Evolutionary conservation across 345 rosid genomes (phyloP).

Genomic region (Brassica cretica): DNA sequence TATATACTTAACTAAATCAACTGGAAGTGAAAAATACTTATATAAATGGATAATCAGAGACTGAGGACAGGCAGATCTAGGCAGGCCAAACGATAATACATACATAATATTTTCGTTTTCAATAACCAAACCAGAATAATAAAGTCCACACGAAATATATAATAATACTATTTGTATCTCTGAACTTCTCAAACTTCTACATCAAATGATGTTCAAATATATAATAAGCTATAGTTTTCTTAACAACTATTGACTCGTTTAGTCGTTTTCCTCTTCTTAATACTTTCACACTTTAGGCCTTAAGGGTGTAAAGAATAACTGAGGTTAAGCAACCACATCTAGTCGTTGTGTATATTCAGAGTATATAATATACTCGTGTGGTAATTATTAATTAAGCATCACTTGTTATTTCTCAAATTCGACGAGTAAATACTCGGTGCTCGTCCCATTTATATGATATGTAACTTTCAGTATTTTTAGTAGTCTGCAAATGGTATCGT

Average conservation of each 20-base stretch:
- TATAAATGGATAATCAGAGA: conserved; percentile 9
- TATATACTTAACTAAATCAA: conserved; percentile 6
- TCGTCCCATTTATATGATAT: not conserved
- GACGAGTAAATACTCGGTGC: not conserved
- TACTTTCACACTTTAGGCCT: not conserved
- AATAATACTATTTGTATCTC: conserved; percentile 4
- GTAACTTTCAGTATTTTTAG: not conserved
- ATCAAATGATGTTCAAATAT: conserved; percentile 12
- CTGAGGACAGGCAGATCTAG: conserved; percentile 33
- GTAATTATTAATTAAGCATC: not conserved
- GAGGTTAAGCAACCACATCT: conserved; percentile 14
- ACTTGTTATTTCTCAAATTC: not conserved
- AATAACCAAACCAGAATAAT: conserved; percentile 35
- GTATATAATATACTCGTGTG: not conserved
- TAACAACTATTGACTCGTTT: not conserved
- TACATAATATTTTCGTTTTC: conserved; percentile 21
- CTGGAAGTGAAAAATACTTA: not conserved
- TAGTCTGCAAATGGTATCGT: not conserved
- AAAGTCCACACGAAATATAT: conserved; percentile 31
- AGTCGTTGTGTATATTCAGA: not conserved
- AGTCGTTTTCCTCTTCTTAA: not conserved
- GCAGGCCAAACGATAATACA: conserved; percentile 24
- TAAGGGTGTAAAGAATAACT: not conserved
- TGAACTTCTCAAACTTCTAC: conserved; percentile 32
- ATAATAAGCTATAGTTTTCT: not conserved